Conservation (phyloP, 441 rosid species). For the Adansonia madagascariensis region DNA sequence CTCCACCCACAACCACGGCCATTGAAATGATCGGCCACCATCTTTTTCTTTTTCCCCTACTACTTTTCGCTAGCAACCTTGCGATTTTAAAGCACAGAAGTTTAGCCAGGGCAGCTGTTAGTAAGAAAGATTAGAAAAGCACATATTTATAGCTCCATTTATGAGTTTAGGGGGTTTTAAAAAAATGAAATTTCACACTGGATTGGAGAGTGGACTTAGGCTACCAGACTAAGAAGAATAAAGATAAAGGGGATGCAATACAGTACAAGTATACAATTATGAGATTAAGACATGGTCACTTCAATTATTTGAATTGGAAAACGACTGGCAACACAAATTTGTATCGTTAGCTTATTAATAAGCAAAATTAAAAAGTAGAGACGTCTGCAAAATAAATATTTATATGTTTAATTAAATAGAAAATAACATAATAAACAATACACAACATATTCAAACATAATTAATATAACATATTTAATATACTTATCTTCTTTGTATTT, state of each 20-base stretch:
- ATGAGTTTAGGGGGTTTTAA: background rate
- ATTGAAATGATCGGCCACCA: slow-evolving; percentile 41
- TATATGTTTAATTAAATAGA: no score
- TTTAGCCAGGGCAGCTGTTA: background rate
- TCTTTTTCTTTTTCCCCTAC: background rate
- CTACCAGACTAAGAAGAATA: background rate
- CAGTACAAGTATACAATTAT: background rate
- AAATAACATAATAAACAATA: no score
- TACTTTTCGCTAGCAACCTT: background rate
- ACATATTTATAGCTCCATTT: background rate
- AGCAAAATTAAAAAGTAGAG: no score
- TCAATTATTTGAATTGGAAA: background rate
- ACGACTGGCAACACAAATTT: background rate
- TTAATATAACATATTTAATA: no score
- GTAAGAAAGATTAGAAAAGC: background rate
- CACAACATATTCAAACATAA: no score
- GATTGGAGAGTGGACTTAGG: background rate
- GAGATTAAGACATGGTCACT: no score
- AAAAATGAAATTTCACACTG: background rate
- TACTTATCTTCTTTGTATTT: no score
- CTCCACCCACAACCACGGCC: slow-evolving; percentile 31
- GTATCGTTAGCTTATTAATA: no score
- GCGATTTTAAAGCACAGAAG: background rate
- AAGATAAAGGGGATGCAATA: background rate
- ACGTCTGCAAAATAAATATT: no score